Conservation (phyloP, 1,139 yeast genomes). For the Geotrichum bryndzae region DNA sequence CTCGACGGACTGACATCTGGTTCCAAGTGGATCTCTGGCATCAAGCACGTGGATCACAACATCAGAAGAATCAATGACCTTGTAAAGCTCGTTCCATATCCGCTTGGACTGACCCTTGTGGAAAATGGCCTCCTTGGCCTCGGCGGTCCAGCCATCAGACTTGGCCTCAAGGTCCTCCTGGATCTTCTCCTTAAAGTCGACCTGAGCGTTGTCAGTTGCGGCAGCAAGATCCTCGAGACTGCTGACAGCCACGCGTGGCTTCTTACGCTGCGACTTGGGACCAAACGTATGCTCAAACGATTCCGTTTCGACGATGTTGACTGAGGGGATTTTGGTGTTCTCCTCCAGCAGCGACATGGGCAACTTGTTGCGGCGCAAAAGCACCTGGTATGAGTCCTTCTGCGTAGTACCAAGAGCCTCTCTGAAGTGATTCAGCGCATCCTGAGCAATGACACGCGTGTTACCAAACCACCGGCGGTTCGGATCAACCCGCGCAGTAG, state of each 20-base stretch:
- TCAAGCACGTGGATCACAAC: slow-evolving; percentile 94
- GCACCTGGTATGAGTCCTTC: slow-evolving; percentile 80
- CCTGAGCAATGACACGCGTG: slow-evolving; percentile 95
- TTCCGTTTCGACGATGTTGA: slow-evolving; percentile 83
- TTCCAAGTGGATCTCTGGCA: slow-evolving; percentile 96
- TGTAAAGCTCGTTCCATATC: slow-evolving; percentile 96
- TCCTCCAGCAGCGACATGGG: slow-evolving; percentile 96
- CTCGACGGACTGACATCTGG: slow-evolving; percentile 89
- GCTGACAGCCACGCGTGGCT: slow-evolving; percentile 73
- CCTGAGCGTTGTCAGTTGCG: slow-evolving; percentile 52
- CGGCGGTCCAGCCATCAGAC: slow-evolving; percentile 68
- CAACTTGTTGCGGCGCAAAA: slow-evolving; percentile 80
- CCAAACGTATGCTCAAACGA: slow-evolving; percentile 80
- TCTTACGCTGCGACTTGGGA: slow-evolving; percentile 90
- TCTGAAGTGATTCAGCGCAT: slow-evolving; percentile 88
- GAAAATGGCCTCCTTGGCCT: slow-evolving; percentile 92
- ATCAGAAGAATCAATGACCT: slow-evolving; percentile 95
- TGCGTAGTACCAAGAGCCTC: slow-evolving; percentile 88
- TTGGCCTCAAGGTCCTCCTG: slow-evolving; percentile 53
- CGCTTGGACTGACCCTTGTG: slow-evolving; percentile 96
- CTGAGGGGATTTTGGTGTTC: slow-evolving; percentile 62
- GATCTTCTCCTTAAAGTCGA: slow-evolving; percentile 61
- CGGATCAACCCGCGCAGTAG: slow-evolving; percentile 91
- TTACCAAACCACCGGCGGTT: slow-evolving; percentile 97
- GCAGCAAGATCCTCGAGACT: slow-evolving; percentile 77